phyloP scores from a whole-genome alignment of 1,139 yeast species.

The Kodamaea alishanica region DNA sequence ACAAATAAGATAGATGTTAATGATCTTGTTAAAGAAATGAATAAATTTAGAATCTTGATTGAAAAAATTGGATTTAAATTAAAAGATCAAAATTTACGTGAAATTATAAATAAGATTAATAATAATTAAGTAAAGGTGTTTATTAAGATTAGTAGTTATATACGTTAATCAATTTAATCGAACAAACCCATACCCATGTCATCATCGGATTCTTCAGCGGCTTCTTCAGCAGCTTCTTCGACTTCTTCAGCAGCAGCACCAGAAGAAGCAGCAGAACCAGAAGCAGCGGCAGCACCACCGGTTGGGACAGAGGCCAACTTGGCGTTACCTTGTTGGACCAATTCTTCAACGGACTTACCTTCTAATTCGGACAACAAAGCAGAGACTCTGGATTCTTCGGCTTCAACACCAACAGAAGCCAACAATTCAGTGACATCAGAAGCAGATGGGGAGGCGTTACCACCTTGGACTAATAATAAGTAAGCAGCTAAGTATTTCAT shows the following conservation, averaged over 20 bases:
- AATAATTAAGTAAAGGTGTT: slow-evolving; percentile 2
- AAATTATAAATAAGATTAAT: slow-evolving; percentile 3
- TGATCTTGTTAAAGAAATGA: slow-evolving; percentile 21
- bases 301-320: slow-evolving; percentile 81
- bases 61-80: slow-evolving; percentile 22
- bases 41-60: slow-evolving; percentile 30
- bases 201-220: slow-evolving; percentile 36
- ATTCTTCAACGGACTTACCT: slow-evolving; percentile 73
- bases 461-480: slow-evolving; percentile 82
- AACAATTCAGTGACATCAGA: slow-evolving; percentile 68
- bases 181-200: slow-evolving; percentile 73
- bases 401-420: slow-evolving; percentile 75
- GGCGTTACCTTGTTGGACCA: slow-evolving; percentile 76
- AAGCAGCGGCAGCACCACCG: slow-evolving; percentile 75
- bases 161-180: slow-evolving; percentile 49
- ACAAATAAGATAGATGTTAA: slow-evolving; percentile 6
- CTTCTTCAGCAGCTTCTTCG: slow-evolving; percentile 38
- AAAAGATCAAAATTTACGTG: slow-evolving; percentile 2
- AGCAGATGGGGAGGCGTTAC: slow-evolving; percentile 75
- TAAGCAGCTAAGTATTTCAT: slow-evolving; percentile 92
- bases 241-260: slow-evolving; percentile 39
- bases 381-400: slow-evolving; percentile 69
- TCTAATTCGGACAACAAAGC: slow-evolving; percentile 65
- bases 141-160: not conserved
- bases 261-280: slow-evolving; percentile 45